These are phyloP conservation scores for Lentinula aciculospora DNA, from an alignment of 768 basidiomycete species.

Conservation along the genomic window DNA sequence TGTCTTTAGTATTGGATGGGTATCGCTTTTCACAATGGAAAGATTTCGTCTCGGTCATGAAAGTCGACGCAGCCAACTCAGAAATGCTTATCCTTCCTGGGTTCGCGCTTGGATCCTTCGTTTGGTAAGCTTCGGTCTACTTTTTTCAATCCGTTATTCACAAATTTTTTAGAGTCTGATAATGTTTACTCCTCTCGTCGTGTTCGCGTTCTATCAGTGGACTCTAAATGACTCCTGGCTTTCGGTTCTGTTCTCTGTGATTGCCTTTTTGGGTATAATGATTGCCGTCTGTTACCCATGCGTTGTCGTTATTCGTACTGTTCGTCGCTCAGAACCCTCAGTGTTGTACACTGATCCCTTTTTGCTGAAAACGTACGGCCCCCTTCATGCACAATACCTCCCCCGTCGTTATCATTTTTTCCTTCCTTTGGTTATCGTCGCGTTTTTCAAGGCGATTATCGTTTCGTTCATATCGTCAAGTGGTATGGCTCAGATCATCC, in stretches of 20 bases:
- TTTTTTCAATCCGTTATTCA: neutral
- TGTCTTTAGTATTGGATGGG: conserved; percentile 48
- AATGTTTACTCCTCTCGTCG: conserved; percentile 59
- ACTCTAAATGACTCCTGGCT: conserved; percentile 86
- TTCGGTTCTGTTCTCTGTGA: conserved; percentile 70
- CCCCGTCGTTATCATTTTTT: conserved; percentile 65
- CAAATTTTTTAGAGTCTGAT: conserved; percentile 47
- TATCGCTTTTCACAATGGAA: conserved; percentile 28
- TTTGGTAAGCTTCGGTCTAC: conserved; percentile 40
- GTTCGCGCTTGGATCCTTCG: conserved; percentile 59
- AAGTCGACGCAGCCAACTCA: conserved; percentile 13
- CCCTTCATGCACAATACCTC: conserved; percentile 66
- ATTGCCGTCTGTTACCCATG: conserved; percentile 43
- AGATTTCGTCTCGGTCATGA: conserved; percentile 17
- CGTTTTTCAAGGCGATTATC: conserved; percentile 66
- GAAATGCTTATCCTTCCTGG: conserved; percentile 37
- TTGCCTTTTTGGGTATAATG: conserved; percentile 52
- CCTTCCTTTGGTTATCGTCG: conserved; percentile 46
- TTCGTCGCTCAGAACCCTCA: conserved; percentile 31
- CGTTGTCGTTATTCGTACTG: conserved; percentile 43
- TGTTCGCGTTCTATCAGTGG: conserved; percentile 89
- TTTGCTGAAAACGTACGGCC: conserved; percentile 39
- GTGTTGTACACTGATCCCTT: conserved; percentile 28
- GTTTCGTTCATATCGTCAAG: conserved; percentile 58
- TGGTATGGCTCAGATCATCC: conserved; percentile 64